Evolutionary conservation across 2,329 filamentous ascomycete species (phyloP), one percentile per base, ranked within the genome.

Genomic region (Epicoccum nigrum): DNA sequence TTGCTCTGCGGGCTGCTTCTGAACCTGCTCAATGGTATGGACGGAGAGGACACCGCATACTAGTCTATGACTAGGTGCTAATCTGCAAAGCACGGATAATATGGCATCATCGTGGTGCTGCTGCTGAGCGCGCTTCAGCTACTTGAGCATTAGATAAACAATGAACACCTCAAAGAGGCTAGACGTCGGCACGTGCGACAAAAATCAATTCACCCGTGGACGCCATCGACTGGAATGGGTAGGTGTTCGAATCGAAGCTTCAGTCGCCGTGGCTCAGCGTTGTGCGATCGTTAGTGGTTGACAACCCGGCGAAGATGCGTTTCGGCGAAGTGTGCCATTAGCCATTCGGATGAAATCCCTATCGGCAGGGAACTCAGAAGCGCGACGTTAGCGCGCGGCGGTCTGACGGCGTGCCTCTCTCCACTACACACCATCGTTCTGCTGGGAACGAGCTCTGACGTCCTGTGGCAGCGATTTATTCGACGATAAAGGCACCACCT

Each of bases 351-450:
- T 46, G 19, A n/a, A 42, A 16, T 21, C 4, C 16, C 25, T 28
- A 12, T 45, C 31, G 31, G 31, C 42, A 28, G 30, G 44, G 25
- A 46, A 8, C 8, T 37, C 4, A 6, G 37, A 41, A 43, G 32
- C 39, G 39, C 28, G 46, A 27, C 17, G n/a, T 44, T 50, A 44
- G 39, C 33, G 46, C 33, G 20, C 5, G 21, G 16, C 20, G 16
- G 38, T 32, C 38, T 15, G 17, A 17, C 16, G 12, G 21, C 28
- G 23, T 21, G 19, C 13, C n/a, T n/a, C n/a, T n/a, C n/a, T n/a
- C n/a, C n/a, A n/a, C n/a, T n/a, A 7, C 20, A 33, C n/a, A 15
- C 38, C 20, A 28, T 31, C 12, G 16, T 25, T n/a, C 21, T 21
- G 6, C 17, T 31, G 2, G 30, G 7, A 34, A 7, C 15, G 15